Conservation (phyloP, 129 eudicot species). For the sunflower (Helianthus annuus) region HanXRQr2.0-SUNRISE NC_035445.2:117672109-117672608, state of each 20-base stretch:
- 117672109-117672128: background rate
- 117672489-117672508: background rate
- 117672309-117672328: background rate
- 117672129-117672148: slow-evolving; percentile 1
- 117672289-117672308: slow-evolving; percentile 38
- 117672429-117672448: slow-evolving; percentile 7
- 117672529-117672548: background rate
- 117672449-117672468: slow-evolving; percentile 1
- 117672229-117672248: slow-evolving; percentile 45
- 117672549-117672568: slow-evolving; percentile 32
- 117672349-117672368: background rate
- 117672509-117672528: background rate
- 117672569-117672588: slow-evolving; percentile 46
- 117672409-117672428: slow-evolving; percentile 16
- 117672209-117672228: slow-evolving; percentile 42
- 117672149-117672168: slow-evolving; percentile 11
- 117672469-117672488: background rate
- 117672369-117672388: background rate
- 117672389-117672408: slow-evolving; percentile 9
- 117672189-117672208: slow-evolving; percentile 52
- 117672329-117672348: slow-evolving; percentile 4
- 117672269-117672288: slow-evolving; percentile 44
- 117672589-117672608: slow-evolving; percentile 30
- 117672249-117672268: slow-evolving; percentile 46
- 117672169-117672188: slow-evolving; percentile 8